These are phyloP conservation scores for Lachancea fermentati DNA, from an alignment of 805 yeast species.

Conservation along the genomic window DNA sequence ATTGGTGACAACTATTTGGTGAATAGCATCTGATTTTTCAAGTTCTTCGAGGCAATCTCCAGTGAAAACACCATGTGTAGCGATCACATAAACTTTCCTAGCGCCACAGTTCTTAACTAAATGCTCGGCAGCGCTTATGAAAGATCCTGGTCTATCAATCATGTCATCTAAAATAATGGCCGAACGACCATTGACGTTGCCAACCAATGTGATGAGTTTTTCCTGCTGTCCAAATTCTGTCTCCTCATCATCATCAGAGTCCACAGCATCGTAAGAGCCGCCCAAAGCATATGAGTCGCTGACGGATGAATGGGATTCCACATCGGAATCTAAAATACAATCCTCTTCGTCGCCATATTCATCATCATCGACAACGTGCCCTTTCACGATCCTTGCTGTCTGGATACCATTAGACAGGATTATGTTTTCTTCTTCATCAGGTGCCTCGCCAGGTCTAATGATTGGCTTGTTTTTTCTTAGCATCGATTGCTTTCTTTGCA, in stretches of 20 bases:
- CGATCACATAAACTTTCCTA: conserved; percentile 78
- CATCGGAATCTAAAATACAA: conserved; percentile 27
- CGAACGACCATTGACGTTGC: conserved; percentile 86
- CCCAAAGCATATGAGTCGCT: conserved; percentile 58
- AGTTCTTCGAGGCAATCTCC: conserved; percentile 79
- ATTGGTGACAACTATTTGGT: conserved; percentile 90
- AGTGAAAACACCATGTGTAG: conserved; percentile 93
- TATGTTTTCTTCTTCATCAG: conserved; percentile 57
- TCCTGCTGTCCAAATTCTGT: conserved; percentile 59
- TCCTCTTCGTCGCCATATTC: conserved; percentile 28
- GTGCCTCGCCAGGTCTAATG: conserved; percentile 39
- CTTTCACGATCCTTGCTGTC: conserved; percentile 93
- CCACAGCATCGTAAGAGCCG: conserved; percentile 72
- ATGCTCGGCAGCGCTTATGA: conserved; percentile 98
- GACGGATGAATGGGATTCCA: conserved; percentile 21
- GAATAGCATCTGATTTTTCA: conserved; percentile 74
- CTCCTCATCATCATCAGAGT: conserved; percentile 84
- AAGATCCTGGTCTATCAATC: conserved; percentile 92
- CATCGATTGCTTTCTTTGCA: conserved; percentile 44
- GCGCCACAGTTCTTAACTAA: conserved; percentile 96
- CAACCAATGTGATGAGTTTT: conserved; percentile 91
- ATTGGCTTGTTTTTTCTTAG: conserved; percentile 41
- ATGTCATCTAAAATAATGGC: conserved; percentile 95
- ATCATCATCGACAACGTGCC: conserved; percentile 93
- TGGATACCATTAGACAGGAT: conserved; percentile 76